Conservation (phyloP, 2,329 filamentous ascomycete species). For the Fusarium aywerte region DNA sequence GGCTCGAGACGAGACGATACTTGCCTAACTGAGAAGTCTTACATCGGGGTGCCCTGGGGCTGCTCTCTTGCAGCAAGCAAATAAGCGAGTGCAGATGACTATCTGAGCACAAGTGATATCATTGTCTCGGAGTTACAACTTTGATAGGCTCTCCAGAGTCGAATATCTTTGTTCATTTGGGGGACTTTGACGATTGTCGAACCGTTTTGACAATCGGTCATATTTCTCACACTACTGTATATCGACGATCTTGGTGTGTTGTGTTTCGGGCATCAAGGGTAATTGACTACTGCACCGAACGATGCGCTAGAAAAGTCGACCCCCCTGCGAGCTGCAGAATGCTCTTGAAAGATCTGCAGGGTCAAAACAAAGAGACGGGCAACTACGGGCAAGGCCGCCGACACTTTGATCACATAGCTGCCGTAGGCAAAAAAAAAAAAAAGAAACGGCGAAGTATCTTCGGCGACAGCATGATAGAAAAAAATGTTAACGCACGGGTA, state of each 20-base stretch:
- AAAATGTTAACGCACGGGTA: slow-evolving; percentile 11
- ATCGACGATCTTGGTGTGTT: slow-evolving; percentile 11
- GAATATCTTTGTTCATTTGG: background rate
- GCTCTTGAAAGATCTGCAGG: slow-evolving; percentile 18
- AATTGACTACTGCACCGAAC: slow-evolving; percentile 1
- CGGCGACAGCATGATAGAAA: background rate
- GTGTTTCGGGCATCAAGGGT: background rate
- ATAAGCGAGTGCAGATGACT: slow-evolving; percentile 11
- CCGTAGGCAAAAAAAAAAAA: background rate
- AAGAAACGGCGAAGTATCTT: background rate
- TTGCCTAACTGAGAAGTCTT: slow-evolving; percentile 35
- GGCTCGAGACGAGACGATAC: slow-evolving; percentile 23
- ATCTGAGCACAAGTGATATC: slow-evolving; percentile 6
- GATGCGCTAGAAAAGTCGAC: slow-evolving; percentile 6
- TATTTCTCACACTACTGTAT: background rate
- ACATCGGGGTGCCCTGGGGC: background rate
- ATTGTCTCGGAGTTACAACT: background rate
- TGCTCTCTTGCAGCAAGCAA: slow-evolving; percentile 12
- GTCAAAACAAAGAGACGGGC: slow-evolving; percentile 16
- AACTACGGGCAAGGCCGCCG: no score
- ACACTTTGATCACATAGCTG: slow-evolving; percentile 17
- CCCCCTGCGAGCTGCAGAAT: slow-evolving; percentile 5
- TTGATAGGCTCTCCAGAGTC: background rate
- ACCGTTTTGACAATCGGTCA: background rate
- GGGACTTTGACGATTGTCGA: slow-evolving; percentile 2